Evolutionary conservation across 768 basidiomycete genomes (phyloP).

Genomic region (Mrakia hoshinonis): DNA sequence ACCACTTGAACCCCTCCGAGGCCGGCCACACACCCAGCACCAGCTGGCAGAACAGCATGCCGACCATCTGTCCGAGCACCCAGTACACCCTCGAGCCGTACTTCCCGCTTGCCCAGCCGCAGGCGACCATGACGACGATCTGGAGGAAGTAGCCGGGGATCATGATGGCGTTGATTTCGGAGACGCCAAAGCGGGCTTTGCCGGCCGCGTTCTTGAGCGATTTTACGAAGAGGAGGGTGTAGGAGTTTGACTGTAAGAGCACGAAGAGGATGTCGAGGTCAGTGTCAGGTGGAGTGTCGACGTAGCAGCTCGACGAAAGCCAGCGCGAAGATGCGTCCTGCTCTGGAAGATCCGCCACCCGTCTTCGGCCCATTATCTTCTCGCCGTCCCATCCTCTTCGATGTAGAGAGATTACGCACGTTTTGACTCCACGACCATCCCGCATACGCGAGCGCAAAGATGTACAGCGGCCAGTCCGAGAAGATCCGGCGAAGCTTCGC

Average conservation of each 20-base stretch:
- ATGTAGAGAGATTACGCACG: background rate
- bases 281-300: background rate
- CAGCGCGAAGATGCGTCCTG: no score
- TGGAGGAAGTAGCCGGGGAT: conserved; percentile 33
- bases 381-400: no score
- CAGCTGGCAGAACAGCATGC: background rate
- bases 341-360: no score
- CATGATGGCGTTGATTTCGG: conserved; percentile 33
- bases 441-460: conserved; percentile 26
- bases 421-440: background rate
- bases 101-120: conserved; percentile 30
- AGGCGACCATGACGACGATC: conserved; percentile 33
- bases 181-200: conserved; percentile 27
- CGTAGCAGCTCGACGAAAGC: no score
- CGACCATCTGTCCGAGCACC: conserved; percentile 31
- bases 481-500: conserved; percentile 30
- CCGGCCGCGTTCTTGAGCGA: conserved; percentile 32
- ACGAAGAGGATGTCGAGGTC: background rate
- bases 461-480: conserved; percentile 30
- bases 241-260: conserved; percentile 26
- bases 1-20: conserved; percentile 31
- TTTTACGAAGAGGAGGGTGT: conserved; percentile 33
- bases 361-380: no score
- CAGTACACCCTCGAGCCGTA: conserved; percentile 30
- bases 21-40: conserved; percentile 27